Percentiles rank a stretch among this genome's conserved stretches.
These are phyloP conservation scores for Allium fistulosum DNA, from an alignment of 106 monocot species.

Conservation along the genomic window DNA sequence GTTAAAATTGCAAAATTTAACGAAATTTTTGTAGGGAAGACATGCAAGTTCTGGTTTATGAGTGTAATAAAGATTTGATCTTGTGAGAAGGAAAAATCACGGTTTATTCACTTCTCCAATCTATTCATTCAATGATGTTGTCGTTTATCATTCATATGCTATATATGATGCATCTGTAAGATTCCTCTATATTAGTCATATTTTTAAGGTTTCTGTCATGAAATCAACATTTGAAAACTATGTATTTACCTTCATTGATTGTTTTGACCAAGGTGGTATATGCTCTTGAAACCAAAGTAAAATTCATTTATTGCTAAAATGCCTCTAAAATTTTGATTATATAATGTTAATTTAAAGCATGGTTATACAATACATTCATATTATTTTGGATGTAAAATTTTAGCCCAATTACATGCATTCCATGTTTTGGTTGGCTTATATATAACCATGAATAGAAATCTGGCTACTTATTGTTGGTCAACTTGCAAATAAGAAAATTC, in stretches of 20 bases:
- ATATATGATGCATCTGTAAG: background rate
- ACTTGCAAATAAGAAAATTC: no score
- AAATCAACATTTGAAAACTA: background rate
- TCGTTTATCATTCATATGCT: background rate
- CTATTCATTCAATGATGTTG: background rate
- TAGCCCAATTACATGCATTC: no score
- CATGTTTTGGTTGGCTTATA: no score
- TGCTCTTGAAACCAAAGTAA: background rate
- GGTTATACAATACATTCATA: no score
- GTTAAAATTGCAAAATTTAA: conserved; percentile 5
- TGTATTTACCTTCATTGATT: no score
- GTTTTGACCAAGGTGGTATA: no score
- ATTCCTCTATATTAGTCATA: background rate
- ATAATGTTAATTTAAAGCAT: no score
- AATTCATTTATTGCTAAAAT: no score
- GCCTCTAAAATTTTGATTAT: no score
- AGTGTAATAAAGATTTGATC: background rate
- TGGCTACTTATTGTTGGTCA: no score
- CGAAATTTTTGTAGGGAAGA: conserved; percentile 4
- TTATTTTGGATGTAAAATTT: no score
- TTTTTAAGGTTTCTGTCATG: background rate
- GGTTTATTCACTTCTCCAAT: background rate
- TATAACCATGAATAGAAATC: no score
- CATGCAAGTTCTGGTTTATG: background rate
- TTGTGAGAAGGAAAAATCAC: background rate